Evolutionary conservation across 306 rosid species (phyloP).

Genomic region (Rosa chinensis): DNA sequence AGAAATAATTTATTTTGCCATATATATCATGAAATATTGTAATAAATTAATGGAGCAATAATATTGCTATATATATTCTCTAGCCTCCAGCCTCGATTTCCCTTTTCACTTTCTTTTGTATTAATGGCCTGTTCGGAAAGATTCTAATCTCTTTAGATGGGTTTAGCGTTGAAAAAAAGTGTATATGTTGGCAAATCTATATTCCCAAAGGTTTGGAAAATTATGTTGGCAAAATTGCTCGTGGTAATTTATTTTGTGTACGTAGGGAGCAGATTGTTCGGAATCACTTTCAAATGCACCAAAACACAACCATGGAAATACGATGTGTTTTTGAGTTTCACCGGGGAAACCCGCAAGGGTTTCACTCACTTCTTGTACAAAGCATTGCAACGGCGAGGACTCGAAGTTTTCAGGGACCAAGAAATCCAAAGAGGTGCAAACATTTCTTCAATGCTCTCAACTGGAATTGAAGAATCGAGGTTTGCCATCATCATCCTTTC

Average conservation of each 20-base stretch:
- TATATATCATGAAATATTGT: too few relatives aligned
- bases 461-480: neutral
- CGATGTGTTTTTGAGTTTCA: neutral
- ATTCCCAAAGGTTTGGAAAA: too few relatives aligned
- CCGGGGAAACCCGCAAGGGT: constrained; percentile 3
- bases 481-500: neutral
- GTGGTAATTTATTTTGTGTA: neutral
- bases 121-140: neutral
- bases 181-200: too few relatives aligned
- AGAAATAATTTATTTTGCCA: neutral
- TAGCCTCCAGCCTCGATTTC: neutral
- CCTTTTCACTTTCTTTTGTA: neutral
- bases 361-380: constrained; percentile 4
- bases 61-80: neutral
- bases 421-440: neutral
- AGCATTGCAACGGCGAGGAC: neutral
- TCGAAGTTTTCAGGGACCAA: neutral
- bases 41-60: too few relatives aligned
- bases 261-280: neutral
- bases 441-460: neutral
- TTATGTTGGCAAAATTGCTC: neutral
- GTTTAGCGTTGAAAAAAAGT: neutral
- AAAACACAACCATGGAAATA: neutral
- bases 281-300: neutral
- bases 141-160: neutral